phyloP scores from a whole-genome alignment of 83 land plant genomes.

The Diphasiastrum complanatum region DNA sequence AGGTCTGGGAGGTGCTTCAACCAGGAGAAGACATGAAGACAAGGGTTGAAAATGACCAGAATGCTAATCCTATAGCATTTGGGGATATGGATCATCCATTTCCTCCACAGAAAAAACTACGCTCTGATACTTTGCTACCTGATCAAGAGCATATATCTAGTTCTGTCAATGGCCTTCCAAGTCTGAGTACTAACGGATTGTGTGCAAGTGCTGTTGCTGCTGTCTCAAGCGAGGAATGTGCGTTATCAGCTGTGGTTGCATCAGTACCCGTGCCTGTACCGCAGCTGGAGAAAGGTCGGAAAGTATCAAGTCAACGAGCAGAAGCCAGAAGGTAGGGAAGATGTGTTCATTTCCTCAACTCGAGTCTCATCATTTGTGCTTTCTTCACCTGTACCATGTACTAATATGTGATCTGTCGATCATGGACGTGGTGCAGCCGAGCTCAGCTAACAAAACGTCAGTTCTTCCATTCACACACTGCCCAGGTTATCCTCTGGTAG shows the following conservation, averaged over 20 bases:
- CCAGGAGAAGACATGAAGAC: too few species aligned
- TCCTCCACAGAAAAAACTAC: too few species aligned
- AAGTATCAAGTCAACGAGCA: slow-evolving; percentile 17
- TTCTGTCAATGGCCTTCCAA: too few species aligned
- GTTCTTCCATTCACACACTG: slow-evolving; percentile 84
- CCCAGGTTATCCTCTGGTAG: slow-evolving; percentile 51
- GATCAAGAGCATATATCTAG: too few species aligned
- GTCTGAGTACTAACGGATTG: too few species aligned
- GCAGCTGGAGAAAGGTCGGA: slow-evolving; percentile 23
- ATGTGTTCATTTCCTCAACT: slow-evolving; percentile 1
- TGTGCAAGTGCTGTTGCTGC: slow-evolving; percentile 25
- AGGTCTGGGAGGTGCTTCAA: too few species aligned
- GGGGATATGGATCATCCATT: too few species aligned
- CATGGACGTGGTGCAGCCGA: slow-evolving; percentile 64
- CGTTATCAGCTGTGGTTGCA: neutral
- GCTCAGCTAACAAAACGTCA: slow-evolving; percentile 55
- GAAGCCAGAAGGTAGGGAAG: slow-evolving; percentile 31
- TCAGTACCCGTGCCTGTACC: neutral
- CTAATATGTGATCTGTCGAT: slow-evolving; percentile 5
- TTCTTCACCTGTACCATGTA: neutral
- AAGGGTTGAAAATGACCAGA: too few species aligned
- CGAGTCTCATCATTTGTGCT: neutral
- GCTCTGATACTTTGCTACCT: too few species aligned
- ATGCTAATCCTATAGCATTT: too few species aligned
- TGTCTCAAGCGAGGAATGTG: slow-evolving; percentile 17